Evolutionary conservation across 2,329 filamentous ascomycete genomes (phyloP).

Genomic region (Calonectria crousiana): DNA sequence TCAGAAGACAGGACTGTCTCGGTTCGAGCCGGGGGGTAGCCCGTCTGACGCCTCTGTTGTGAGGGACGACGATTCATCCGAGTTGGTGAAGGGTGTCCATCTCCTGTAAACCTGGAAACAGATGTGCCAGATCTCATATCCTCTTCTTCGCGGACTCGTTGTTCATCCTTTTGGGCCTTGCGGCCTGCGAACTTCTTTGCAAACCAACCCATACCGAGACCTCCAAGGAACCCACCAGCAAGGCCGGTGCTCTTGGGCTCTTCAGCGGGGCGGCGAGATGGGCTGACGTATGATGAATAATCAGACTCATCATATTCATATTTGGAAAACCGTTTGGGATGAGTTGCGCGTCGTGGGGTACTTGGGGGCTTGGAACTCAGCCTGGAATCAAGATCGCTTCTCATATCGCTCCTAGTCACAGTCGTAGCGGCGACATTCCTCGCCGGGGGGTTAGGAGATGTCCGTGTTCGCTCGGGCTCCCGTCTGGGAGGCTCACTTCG

Average conservation of each 20-base stretch:
- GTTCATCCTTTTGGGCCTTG: conserved; percentile 60
- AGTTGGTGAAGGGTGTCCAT: conserved; percentile 68
- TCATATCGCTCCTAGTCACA: conserved; percentile 46
- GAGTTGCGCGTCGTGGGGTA: conserved; percentile 62
- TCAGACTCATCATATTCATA: conserved; percentile 66
- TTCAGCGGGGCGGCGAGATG: conserved; percentile 67
- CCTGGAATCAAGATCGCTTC: conserved; percentile 58
- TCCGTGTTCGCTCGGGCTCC: conserved; percentile 46
- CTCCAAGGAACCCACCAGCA: conserved; percentile 70
- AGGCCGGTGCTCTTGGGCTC: conserved; percentile 60
- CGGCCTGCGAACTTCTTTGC: conserved; percentile 73
- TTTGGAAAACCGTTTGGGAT: conserved; percentile 57
- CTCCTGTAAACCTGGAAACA: conserved; percentile 76
- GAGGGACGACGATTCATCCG: conserved; percentile 51
- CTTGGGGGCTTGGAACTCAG: conserved; percentile 55
- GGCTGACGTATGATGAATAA: conserved; percentile 72
- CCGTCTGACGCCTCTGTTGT: conserved; percentile 47
- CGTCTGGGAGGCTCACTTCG: conserved; percentile 48
- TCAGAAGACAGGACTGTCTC: conserved; percentile 48
- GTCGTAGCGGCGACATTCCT: conserved; percentile 58
- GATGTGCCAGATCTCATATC: conserved; percentile 70
- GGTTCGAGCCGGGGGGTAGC: conserved; percentile 35
- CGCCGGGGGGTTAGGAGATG: conserved; percentile 62
- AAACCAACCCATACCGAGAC: conserved; percentile 77
- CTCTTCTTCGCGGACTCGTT: conserved; percentile 62